A percentile compares a stretch with the other conserved stretches of the same genome.
phyloP scores from a whole-genome alignment of 768 basidiomycete genomes.

The Mycena galopus region DNA sequence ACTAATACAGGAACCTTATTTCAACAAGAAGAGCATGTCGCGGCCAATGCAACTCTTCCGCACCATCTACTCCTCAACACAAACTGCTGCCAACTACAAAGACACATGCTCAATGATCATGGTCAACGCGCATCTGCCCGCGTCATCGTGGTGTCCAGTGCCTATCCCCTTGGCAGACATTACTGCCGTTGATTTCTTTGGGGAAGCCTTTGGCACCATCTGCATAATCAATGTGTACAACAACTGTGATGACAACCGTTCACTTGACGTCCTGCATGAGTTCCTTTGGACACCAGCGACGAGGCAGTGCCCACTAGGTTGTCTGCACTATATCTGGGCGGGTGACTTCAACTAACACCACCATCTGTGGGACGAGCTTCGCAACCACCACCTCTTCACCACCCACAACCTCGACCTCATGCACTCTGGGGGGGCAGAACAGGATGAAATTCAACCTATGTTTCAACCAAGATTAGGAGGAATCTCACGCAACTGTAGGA shows the following conservation, averaged over 20 bases:
- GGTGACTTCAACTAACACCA: too few relatives aligned
- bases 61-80: too few relatives aligned
- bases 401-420: conserved; percentile 31
- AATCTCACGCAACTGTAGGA: too few relatives aligned
- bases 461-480: too few relatives aligned
- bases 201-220: too few relatives aligned
- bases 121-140: conserved; percentile 1
- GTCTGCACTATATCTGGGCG: conserved; percentile 46
- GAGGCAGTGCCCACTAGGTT: not conserved
- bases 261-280: not conserved
- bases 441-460: too few relatives aligned
- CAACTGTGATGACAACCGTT: conserved; percentile 24
- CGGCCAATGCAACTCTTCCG: too few relatives aligned
- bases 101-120: conserved; percentile 23
- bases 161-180: conserved; percentile 28
- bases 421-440: too few relatives aligned
- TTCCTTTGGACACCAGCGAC: conserved; percentile 11
- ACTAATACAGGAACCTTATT: too few relatives aligned
- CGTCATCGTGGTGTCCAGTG: not conserved
- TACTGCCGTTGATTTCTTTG: conserved; percentile 42
- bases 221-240: conserved; percentile 47
- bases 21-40: too few relatives aligned
- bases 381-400: conserved; percentile 52
- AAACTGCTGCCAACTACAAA: too few relatives aligned
- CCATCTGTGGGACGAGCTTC: conserved; percentile 53